phyloP scores from a whole-genome alignment of 2,329 filamentous ascomycete genomes.

The Phyllosticta paracitricarpa region DNA sequence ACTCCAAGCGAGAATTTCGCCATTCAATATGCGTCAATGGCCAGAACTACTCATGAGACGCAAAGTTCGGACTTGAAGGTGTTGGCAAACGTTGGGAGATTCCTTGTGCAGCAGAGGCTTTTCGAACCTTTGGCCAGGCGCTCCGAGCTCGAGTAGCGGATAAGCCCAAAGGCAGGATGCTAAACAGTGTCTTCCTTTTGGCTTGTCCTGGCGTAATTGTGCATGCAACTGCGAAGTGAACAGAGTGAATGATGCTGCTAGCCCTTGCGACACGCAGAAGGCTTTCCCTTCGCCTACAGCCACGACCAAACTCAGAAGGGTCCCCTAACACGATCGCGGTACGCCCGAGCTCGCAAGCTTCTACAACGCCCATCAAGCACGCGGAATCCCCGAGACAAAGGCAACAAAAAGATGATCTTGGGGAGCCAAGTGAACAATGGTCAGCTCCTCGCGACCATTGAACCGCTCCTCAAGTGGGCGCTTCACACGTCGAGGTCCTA shows the following conservation, averaged over 20 bases:
- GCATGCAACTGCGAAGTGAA: conserved; percentile 8
- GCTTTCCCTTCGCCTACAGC: conserved; percentile 11
- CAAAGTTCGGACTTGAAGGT: too few relatives aligned
- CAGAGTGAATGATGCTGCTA: neutral
- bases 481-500: conserved; percentile 19
- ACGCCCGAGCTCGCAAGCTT: conserved; percentile 12
- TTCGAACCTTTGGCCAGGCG: neutral
- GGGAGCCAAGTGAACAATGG: conserved; percentile 17
- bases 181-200: conserved; percentile 1
- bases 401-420: conserved; percentile 11
- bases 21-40: too few relatives aligned
- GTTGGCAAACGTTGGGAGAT: neutral
- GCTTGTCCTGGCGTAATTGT: conserved; percentile 5
- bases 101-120: neutral
- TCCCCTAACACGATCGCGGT: conserved; percentile 12
- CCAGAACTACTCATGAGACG: too few relatives aligned
- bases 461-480: conserved; percentile 21
- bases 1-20: too few relatives aligned
- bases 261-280: conserved; percentile 8
- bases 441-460: conserved; percentile 22
- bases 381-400: conserved; percentile 7
- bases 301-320: conserved; percentile 12
- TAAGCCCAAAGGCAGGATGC: neutral
- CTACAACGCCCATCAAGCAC: conserved; percentile 10
- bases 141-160: neutral